phyloP scores from a whole-genome alignment of 768 basidiomycete species.

The Dictyophora rubrovolvata region DNA sequence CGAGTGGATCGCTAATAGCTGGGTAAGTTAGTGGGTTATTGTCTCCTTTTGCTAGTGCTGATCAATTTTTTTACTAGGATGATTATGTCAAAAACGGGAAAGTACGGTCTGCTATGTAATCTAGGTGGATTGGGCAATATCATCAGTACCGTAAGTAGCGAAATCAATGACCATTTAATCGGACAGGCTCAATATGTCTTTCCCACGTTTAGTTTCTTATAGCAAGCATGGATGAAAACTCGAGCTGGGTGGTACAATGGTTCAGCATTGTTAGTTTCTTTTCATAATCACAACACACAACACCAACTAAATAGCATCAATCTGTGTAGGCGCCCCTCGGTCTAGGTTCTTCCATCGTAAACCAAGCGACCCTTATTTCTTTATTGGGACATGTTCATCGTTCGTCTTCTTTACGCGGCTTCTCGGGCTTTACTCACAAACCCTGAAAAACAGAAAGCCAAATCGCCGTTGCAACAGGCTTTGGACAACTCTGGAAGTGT shows the following conservation, averaged over 20 bases:
- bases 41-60: background rate
- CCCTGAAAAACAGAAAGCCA: constrained; percentile 32
- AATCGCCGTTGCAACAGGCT: constrained; percentile 62
- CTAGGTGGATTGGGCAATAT: constrained; percentile 57
- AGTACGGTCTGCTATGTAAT: constrained; percentile 49
- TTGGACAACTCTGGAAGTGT: constrained; percentile 56
- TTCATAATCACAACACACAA: background rate
- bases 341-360: constrained; percentile 61
- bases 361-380: constrained; percentile 62
- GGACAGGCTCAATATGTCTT: background rate
- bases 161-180: constrained; percentile 20
- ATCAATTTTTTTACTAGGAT: constrained; percentile 18
- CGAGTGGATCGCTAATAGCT: constrained; percentile 58
- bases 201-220: background rate
- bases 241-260: constrained; percentile 41
- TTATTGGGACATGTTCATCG: constrained; percentile 54
- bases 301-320: background rate
- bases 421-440: background rate
- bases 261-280: constrained; percentile 42
- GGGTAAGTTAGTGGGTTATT: constrained; percentile 25
- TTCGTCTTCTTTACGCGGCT: constrained; percentile 18
- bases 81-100: constrained; percentile 55
- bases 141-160: constrained; percentile 40
- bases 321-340: constrained; percentile 49
- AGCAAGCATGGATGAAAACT: constrained; percentile 28